Conservation (phyloP, 805 yeast genomes). For the Candida mattraensis region DNA sequence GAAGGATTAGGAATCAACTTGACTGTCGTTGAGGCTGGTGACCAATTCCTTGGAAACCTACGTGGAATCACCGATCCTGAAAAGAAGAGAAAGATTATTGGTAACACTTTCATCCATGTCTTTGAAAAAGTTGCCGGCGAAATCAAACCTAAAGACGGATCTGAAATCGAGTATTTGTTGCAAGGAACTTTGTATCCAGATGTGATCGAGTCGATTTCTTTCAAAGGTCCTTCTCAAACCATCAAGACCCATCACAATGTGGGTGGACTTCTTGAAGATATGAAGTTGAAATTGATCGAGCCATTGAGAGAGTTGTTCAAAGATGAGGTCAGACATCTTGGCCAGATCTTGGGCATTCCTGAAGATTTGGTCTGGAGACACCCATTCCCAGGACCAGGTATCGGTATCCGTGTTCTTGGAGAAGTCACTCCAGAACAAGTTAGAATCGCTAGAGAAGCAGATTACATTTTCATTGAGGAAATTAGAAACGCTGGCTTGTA, state of each 20-base stretch:
- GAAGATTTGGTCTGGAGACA: slow-evolving; percentile 99
- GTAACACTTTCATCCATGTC: slow-evolving; percentile 95
- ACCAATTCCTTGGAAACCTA: slow-evolving; percentile 80
- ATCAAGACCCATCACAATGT: slow-evolving; percentile 99
- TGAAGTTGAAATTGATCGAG: slow-evolving; percentile 97
- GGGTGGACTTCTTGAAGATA: slow-evolving; percentile 95
- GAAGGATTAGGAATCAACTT: slow-evolving; percentile 93
- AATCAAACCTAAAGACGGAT: slow-evolving; percentile 85
- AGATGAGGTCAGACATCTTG: slow-evolving; percentile 97
- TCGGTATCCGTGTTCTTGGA: slow-evolving; percentile 96
- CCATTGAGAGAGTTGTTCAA: slow-evolving; percentile 98
- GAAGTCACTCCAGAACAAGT: slow-evolving; percentile 94
- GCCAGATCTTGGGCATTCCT: slow-evolving; percentile 92
- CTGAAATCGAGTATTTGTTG: slow-evolving; percentile 86
- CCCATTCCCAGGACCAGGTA: slow-evolving; percentile 99
- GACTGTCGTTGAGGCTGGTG: slow-evolving; percentile 92
- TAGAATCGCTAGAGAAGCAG: slow-evolving; percentile 97
- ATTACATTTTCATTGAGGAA: slow-evolving; percentile 92
- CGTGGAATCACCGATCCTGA: slow-evolving; percentile 98
- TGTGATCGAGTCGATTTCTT: slow-evolving; percentile 96
- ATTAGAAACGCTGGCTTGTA: slow-evolving; percentile 91
- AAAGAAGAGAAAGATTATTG: slow-evolving; percentile 97
- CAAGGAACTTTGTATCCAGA: slow-evolving; percentile 99
- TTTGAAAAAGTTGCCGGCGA: slow-evolving; percentile 94
- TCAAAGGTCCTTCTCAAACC: slow-evolving; percentile 99